Evolutionary conservation across 176 grass and related monocot species (phyloP).

Genomic region (Dendrocalamus sinicus): DNA sequence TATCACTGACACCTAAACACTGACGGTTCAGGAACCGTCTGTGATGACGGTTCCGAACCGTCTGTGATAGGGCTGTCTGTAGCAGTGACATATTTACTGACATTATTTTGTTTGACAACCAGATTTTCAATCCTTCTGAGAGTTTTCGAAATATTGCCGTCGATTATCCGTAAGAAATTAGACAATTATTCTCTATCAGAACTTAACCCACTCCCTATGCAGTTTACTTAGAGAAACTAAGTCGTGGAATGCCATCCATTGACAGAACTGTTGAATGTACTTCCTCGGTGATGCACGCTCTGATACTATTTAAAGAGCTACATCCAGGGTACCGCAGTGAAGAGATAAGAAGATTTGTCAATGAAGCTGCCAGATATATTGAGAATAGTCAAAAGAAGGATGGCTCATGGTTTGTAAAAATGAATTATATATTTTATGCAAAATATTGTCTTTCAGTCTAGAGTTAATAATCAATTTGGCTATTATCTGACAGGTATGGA

Average conservation of each 20-base stretch:
- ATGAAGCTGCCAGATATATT: conserved; percentile 12
- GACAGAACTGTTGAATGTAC: conserved; percentile 31
- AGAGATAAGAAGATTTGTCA: not conserved
- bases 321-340: not conserved
- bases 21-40: no score
- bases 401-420: conserved; percentile 26
- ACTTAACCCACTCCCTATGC: not conserved
- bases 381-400: conserved; percentile 25
- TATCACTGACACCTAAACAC: no score
- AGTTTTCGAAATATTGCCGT: conserved; percentile 1
- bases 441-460: not conserved
- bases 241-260: not conserved
- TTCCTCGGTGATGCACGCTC: not conserved
- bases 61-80: no score
- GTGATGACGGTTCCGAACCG: no score
- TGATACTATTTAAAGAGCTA: not conserved
- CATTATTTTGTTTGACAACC: not conserved
- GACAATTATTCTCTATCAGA: not conserved
- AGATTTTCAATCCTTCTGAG: conserved; percentile 34
- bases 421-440: not conserved
- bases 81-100: not conserved
- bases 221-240: not conserved
- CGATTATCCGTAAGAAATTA: conserved; percentile 29
- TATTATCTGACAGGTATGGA: conserved; percentile 23
- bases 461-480: not conserved